phyloP scores from a whole-genome alignment of 179 eudicot species.

The Carnegiea gigantea region DNA sequence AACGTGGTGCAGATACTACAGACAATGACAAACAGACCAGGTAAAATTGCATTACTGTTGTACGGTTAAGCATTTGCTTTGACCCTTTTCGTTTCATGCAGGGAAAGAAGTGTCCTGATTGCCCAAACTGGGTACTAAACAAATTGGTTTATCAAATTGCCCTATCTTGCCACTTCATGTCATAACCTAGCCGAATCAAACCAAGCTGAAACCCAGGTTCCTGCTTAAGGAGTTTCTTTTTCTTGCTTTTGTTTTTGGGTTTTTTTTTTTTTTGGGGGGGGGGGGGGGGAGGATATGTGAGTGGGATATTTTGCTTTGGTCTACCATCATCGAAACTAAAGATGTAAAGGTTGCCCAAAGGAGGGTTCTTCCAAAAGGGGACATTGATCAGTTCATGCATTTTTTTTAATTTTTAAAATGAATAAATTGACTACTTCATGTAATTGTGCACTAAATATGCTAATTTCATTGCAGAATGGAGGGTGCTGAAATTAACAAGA shows the following conservation, averaged over 20 bases:
- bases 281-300: too few species aligned
- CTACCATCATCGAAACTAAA: not conserved
- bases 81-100: not conserved
- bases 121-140: too few species aligned
- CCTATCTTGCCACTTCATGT: too few species aligned
- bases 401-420: too few species aligned
- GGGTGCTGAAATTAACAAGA: conserved; percentile 98
- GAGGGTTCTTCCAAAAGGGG: not conserved
- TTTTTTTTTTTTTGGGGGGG: too few species aligned
- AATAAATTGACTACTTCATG: not conserved
- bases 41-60: conserved; percentile 26
- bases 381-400: not conserved
- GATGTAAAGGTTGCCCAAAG: not conserved
- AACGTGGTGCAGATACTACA: conserved; percentile 99
- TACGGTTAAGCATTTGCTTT: not conserved
- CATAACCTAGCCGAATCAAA: too few species aligned
- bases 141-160: too few species aligned
- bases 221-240: too few species aligned
- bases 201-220: too few species aligned
- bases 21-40: conserved; percentile 98
- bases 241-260: too few species aligned
- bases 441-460: not conserved
- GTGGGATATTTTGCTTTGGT: too few species aligned
- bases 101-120: not conserved
- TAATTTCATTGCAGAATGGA: conserved; percentile 63